Base-by-base conservation (phyloP, 192 early-diverging fungal species). In the Coemansia sp. region DNA sequence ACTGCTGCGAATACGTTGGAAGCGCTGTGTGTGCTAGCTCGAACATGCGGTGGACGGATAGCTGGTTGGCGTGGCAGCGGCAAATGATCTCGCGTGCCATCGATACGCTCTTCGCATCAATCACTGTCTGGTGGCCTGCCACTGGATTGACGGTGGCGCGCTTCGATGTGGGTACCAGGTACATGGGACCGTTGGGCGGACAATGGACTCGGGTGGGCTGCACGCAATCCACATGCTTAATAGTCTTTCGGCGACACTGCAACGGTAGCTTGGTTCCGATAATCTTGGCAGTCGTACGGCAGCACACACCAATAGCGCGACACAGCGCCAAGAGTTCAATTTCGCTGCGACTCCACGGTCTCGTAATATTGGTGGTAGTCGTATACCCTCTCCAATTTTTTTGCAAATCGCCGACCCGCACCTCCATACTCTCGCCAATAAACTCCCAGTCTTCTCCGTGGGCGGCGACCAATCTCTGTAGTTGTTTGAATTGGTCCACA, bases 241-340 rank as follows among this genome's bases (percentile, higher is more conserved):
- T 56, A 1, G 65, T 74, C 48, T 80, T 80, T 61, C 72, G 65
- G 3, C 77, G 64, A 38, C 72, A 74, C 47, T 80, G 77, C 34
- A 74, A 65, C 20, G 77, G 77, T 28, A 80, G 65, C 43, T 80
- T 80, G 16, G 77, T 68, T 7, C 64, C 65, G 13, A 80, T 80
- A 26, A 80, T 70, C 50, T 68, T 69, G 62, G 77, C 68, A 1
- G 77, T 64, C 21, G 62, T 55, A 23, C 72, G 55, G 43, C 72
- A 75, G 58, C 53, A 31, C 18, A 80, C 71, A 34, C 69, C 69
- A 41, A 72, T 48, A 4, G 60, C 45, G 23, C 72, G 72, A 36
- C 77, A 80, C 14, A 65, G 9, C 2, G 43, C 52, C 20, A 80
- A 53, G 1, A 75, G 47, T 34, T 68, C 72, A 23, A 67, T 80